A percentile compares a stretch with the other conserved stretches of the same genome.
Evolutionary conservation across 129 eudicot genomes (phyloP).

Genomic region (Arctium lappa): DNA sequence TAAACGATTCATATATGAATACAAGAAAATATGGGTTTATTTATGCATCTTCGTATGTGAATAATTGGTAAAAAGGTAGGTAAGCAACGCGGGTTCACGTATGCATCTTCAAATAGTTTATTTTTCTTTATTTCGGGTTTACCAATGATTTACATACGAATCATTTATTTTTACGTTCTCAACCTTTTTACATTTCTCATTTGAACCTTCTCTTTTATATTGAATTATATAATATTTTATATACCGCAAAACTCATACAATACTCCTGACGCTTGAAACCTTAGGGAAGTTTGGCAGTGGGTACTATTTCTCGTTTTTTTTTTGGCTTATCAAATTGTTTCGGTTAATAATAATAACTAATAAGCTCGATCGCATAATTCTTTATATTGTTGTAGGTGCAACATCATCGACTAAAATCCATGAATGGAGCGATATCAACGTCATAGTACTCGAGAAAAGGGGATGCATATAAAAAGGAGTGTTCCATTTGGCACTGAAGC

Average conservation of each 20-base stretch:
- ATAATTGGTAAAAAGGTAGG: too few relatives aligned
- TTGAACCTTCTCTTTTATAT: too few relatives aligned
- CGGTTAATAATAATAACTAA: too few relatives aligned
- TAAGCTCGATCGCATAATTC: not conserved
- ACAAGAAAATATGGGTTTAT: not conserved
- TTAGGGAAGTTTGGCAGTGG: too few relatives aligned
- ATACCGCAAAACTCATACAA: too few relatives aligned
- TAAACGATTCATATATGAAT: not conserved
- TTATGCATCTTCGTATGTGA: not conserved
- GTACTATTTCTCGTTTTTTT: too few relatives aligned
- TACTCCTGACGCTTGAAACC: too few relatives aligned
- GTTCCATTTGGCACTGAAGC: conserved; percentile 1
- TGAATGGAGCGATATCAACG: not conserved
- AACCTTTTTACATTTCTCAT: not conserved
- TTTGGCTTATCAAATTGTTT: too few relatives aligned
- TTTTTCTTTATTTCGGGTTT: not conserved
- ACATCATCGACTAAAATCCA: not conserved
- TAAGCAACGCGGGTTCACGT: not conserved
- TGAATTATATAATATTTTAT: too few relatives aligned
- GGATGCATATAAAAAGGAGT: not conserved
- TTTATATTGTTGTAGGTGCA: conserved; percentile 6
- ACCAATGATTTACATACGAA: not conserved
- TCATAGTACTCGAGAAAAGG: conserved; percentile 7
- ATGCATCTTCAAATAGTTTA: not conserved
- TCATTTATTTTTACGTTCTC: not conserved